Conservation (phyloP, 2,329 filamentous ascomycete genomes). For the Neurospora sp. region DNA sequence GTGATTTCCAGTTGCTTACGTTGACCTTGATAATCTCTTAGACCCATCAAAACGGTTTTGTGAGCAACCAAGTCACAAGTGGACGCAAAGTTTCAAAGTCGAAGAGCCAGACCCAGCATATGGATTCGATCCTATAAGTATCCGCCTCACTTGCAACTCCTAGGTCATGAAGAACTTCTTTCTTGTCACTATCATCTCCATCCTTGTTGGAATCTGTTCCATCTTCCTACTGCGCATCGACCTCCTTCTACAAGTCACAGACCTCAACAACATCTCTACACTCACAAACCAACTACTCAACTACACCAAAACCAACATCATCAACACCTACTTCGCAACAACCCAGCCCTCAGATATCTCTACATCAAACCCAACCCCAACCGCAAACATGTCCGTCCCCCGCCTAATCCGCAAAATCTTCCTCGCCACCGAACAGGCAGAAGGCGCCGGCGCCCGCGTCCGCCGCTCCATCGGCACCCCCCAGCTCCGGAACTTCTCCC, state of each 20-base stretch:
- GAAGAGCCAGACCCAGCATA: no score
- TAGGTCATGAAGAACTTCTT: constrained; percentile 27
- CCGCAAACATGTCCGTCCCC: constrained; percentile 52
- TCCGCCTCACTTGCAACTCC: neutral
- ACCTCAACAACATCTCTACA: constrained; percentile 6
- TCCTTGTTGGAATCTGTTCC: constrained; percentile 29
- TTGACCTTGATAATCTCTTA: neutral
- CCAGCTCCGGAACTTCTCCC: constrained; percentile 74
- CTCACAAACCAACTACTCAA: constrained; percentile 6
- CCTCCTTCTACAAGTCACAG: constrained; percentile 20
- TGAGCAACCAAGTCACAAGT: neutral
- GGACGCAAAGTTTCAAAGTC: neutral
- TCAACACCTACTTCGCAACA: constrained; percentile 5
- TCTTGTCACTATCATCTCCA: constrained; percentile 24
- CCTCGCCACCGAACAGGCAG: constrained; percentile 73
- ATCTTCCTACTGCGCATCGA: constrained; percentile 22
- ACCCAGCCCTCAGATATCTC: constrained; percentile 3
- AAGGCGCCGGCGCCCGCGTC: constrained; percentile 81
- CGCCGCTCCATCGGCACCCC: constrained; percentile 80
- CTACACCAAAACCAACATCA: constrained; percentile 5
- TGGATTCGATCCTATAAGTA: neutral
- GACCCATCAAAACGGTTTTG: neutral
- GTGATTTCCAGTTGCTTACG: neutral
- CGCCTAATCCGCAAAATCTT: constrained; percentile 77
- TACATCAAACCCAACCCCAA: constrained; percentile 4